Evolutionary conservation across 495 filamentous ascomycete species (phyloP).

Genomic region (Neurospora sp.): DNA sequence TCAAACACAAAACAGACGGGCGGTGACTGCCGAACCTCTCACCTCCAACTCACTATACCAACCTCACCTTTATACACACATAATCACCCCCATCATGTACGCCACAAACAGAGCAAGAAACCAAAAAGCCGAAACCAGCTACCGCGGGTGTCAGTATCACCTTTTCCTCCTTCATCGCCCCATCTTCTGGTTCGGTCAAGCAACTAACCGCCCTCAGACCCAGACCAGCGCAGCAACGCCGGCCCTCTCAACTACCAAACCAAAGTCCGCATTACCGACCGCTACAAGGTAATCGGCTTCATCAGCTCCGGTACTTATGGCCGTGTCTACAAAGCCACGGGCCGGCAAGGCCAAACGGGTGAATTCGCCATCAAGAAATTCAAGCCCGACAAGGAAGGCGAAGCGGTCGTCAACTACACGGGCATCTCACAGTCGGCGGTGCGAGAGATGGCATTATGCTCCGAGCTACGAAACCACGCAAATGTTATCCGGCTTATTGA

Average conservation of each 20-base stretch:
- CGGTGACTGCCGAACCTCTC: not conserved
- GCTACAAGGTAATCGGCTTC: slow-evolving; percentile 94
- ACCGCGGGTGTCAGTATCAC: slow-evolving; percentile 13
- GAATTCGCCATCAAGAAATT: slow-evolving; percentile 99
- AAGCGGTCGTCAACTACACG: slow-evolving; percentile 76
- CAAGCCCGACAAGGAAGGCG: slow-evolving; percentile 98
- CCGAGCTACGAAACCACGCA: slow-evolving; percentile 67
- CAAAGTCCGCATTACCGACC: slow-evolving; percentile 81
- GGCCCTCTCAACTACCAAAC: slow-evolving; percentile 57
- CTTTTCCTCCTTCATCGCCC: slow-evolving; percentile 1
- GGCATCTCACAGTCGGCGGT: slow-evolving; percentile 96
- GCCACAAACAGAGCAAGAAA: slow-evolving; percentile 18
- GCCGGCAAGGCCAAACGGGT: slow-evolving; percentile 57
- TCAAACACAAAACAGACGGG: not conserved
- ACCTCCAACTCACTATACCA: not conserved
- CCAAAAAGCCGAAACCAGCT: slow-evolving; percentile 14
- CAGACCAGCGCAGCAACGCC: slow-evolving; percentile 30
- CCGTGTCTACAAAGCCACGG: slow-evolving; percentile 88
- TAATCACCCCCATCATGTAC: not conserved
- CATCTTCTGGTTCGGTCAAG: not conserved
- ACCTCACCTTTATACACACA: not conserved
- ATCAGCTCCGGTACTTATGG: slow-evolving; percentile 99
- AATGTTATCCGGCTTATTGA: slow-evolving; percentile 90
- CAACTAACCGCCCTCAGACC: slow-evolving; percentile 23
- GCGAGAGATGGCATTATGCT: slow-evolving; percentile 97